Evolutionary conservation across 371 early-diverging fungal species (phyloP).

Genomic region (Apophysomyces variabilis): DNA sequence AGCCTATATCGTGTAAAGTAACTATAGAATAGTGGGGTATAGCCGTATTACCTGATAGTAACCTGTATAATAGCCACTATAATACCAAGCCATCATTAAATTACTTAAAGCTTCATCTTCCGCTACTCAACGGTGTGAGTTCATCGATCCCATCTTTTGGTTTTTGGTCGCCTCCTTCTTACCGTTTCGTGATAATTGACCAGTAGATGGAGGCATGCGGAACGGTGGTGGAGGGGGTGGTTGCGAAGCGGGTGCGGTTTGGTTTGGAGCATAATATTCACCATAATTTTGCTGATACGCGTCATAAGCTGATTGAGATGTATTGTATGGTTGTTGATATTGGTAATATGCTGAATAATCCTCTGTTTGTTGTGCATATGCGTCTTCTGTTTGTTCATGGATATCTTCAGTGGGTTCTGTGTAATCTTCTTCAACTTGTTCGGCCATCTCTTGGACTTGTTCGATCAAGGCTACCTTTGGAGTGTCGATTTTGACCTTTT

Average conservation of each 20-base stretch:
- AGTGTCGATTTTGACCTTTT: background rate
- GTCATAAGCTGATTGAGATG: background rate
- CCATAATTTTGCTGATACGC: constrained; percentile 2
- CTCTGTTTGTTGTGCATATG: background rate
- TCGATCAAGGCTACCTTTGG: background rate
- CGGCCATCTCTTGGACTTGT: background rate
- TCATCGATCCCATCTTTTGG: background rate
- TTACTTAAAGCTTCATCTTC: constrained; percentile 4
- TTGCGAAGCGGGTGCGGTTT: background rate
- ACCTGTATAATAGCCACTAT: constrained; percentile 76
- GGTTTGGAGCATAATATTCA: constrained; percentile 1
- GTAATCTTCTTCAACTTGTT: background rate
- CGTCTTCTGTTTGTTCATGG: background rate
- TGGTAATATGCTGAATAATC: background rate
- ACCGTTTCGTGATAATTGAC: background rate
- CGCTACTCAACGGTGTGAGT: background rate
- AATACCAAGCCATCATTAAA: constrained; percentile 78
- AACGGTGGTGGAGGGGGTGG: background rate
- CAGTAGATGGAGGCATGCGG: background rate
- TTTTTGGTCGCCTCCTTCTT: background rate
- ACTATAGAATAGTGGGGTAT: background rate
- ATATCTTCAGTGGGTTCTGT: background rate
- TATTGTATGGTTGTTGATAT: background rate
- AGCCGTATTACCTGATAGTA: constrained; percentile 54
- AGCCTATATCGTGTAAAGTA: background rate